phyloP scores from a whole-genome alignment of 768 basidiomycete species.

The Boletus reticuloceps region DNA sequence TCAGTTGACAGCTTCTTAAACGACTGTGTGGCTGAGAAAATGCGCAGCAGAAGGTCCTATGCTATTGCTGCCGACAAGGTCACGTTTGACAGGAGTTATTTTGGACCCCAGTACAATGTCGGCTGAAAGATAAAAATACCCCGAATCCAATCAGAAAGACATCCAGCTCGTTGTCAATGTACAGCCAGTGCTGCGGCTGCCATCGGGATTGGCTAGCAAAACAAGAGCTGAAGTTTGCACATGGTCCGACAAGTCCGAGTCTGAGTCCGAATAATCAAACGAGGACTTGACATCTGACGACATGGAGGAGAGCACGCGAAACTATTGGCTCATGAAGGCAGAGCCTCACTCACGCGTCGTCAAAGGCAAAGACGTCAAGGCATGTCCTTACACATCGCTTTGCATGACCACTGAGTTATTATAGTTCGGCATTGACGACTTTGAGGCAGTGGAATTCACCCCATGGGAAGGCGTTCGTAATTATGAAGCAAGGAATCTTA shows the following conservation, averaged over 20 bases:
- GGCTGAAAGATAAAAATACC: too few species aligned
- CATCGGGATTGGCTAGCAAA: too few species aligned
- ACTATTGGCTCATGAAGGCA: slow-evolving; percentile 77
- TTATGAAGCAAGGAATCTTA: slow-evolving; percentile 77
- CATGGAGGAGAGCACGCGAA: slow-evolving; percentile 5
- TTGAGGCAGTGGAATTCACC: slow-evolving; percentile 65
- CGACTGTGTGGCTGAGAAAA: neutral
- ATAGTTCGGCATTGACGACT: slow-evolving; percentile 86
- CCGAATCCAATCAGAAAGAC: neutral
- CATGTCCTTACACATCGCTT: slow-evolving; percentile 14
- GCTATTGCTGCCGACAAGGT: neutral
- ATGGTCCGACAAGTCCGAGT: too few species aligned
- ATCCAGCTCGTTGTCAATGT: neutral
- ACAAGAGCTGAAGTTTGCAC: too few species aligned
- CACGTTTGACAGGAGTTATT: neutral
- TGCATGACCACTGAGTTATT: neutral
- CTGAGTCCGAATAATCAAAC: too few species aligned
- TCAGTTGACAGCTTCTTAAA: neutral
- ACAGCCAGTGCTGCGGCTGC: too few species aligned
- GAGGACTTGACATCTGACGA: too few species aligned
- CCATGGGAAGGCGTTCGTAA: slow-evolving; percentile 90
- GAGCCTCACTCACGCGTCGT: slow-evolving; percentile 82
- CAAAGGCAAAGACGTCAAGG: slow-evolving; percentile 88
- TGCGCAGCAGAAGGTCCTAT: neutral
- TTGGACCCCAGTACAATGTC: too few species aligned